These are phyloP conservation scores for Aquilaria agallochum DNA, from an alignment of 441 rosid species.

Conservation along the genomic window DNA sequence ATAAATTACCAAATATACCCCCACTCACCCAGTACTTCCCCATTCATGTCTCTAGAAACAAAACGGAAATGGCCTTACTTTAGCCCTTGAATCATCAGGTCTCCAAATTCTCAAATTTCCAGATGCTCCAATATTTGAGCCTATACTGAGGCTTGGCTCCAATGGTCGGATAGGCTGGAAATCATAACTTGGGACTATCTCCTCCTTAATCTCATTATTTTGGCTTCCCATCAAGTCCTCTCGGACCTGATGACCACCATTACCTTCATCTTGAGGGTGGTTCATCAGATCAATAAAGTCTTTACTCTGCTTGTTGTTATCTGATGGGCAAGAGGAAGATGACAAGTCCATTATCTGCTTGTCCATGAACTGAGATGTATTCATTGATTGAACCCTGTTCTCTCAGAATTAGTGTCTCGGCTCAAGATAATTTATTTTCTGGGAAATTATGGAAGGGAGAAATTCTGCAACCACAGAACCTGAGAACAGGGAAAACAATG, in stretches of 20 bases:
- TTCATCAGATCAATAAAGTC: constrained; percentile 59
- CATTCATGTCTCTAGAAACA: background rate
- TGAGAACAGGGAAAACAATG: no score
- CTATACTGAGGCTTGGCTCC: constrained; percentile 32
- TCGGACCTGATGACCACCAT: constrained; percentile 18
- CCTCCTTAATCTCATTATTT: constrained; percentile 50
- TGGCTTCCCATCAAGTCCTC: constrained; percentile 12
- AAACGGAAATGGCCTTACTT: constrained; percentile 25
- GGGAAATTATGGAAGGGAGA: no score
- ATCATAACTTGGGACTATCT: constrained; percentile 82
- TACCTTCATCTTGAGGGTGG: constrained; percentile 37
- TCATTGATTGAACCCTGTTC: constrained; percentile 33
- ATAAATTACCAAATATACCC: constrained; percentile 1
- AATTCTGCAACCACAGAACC: no score
- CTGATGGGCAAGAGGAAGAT: constrained; percentile 19
- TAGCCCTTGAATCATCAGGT: constrained; percentile 37
- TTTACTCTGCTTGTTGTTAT: constrained; percentile 13
- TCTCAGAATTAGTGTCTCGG: background rate
- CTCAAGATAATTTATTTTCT: no score
- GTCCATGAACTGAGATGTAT: constrained; percentile 65
- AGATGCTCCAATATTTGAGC: constrained; percentile 35
- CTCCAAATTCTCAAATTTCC: constrained; percentile 39
- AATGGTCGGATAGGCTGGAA: constrained; percentile 66
- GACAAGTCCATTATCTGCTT: constrained; percentile 86
- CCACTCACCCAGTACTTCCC: background rate